Evolutionary conservation across 1,139 yeast genomes (phyloP).

Genomic region (Saccharomycopsis hybrid): DNA sequence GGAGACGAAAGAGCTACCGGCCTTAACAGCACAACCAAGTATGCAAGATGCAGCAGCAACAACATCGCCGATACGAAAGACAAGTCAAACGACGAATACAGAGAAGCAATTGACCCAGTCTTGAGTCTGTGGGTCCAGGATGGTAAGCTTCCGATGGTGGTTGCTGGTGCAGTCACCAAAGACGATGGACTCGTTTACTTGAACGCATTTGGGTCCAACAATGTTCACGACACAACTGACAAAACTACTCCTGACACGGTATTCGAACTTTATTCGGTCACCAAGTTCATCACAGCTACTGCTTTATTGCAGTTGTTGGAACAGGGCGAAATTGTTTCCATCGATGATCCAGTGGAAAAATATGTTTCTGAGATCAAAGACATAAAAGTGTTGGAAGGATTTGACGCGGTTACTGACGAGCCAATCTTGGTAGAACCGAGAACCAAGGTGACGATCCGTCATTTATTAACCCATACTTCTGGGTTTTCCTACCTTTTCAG

Average conservation of each 20-base stretch:
- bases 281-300: constrained; percentile 42
- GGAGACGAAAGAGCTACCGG: no score
- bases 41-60: no score
- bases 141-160: constrained; percentile 19
- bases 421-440: constrained; percentile 34
- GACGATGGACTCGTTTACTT: constrained; percentile 17
- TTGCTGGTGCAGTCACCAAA: constrained; percentile 19
- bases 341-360: constrained; percentile 20
- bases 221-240: constrained; percentile 20
- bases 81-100: no score
- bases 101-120: no score
- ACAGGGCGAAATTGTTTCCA: constrained; percentile 31
- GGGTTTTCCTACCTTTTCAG: constrained; percentile 46
- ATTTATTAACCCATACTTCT: constrained; percentile 45
- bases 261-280: constrained; percentile 39
- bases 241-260: constrained; percentile 28
- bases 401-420: constrained; percentile 32
- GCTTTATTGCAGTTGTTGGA: constrained; percentile 42
- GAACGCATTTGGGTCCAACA: constrained; percentile 22
- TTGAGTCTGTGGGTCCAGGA: no score
- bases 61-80: no score
- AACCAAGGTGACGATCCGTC: constrained; percentile 39
- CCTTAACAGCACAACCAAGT: no score
- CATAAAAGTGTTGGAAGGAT: constrained; percentile 18
- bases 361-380: constrained; percentile 21